Evolutionary conservation across 257 asterid genomes (phyloP).

Genomic region (Nicotiana undulata): DNA sequence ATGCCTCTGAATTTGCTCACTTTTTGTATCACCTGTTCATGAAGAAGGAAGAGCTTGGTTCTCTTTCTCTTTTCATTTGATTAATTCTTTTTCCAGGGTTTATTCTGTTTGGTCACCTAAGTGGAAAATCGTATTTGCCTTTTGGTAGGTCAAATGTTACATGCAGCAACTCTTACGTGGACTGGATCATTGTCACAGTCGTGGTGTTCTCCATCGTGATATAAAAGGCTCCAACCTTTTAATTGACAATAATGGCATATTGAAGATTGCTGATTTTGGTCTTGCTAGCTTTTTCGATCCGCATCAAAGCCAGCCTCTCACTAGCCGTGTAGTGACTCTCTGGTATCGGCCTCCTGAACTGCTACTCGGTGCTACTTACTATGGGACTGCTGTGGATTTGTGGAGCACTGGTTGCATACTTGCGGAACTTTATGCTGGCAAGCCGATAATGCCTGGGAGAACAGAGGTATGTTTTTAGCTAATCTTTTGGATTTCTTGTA

Average conservation of each 20-base stretch:
- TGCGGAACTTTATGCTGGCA: slow-evolving; percentile 89
- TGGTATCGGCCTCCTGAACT: slow-evolving; percentile 99
- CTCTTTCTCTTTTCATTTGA: background rate
- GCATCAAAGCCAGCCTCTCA: slow-evolving; percentile 63
- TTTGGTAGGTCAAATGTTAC: slow-evolving; percentile 81
- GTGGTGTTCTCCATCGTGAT: slow-evolving; percentile 86
- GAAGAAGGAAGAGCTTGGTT: background rate
- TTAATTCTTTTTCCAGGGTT: background rate
- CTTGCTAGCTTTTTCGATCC: slow-evolving; percentile 80
- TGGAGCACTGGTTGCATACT: slow-evolving; percentile 97
- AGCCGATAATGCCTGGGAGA: slow-evolving; percentile 98
- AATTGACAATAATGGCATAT: slow-evolving; percentile 73
- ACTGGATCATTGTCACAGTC: slow-evolving; percentile 83
- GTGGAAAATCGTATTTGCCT: background rate
- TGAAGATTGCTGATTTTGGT: slow-evolving; percentile 95
- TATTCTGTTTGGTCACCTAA: slow-evolving; percentile 1
- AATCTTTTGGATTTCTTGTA: background rate
- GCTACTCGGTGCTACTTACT: slow-evolving; percentile 88
- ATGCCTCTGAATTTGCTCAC: background rate
- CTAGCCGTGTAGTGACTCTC: slow-evolving; percentile 93
- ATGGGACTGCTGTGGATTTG: slow-evolving; percentile 82
- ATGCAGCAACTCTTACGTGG: slow-evolving; percentile 81
- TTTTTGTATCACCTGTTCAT: background rate
- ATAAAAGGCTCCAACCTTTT: slow-evolving; percentile 92
- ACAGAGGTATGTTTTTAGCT: slow-evolving; percentile 54